These are phyloP conservation scores for Lactarius pseudohatsudake DNA, from an alignment of 768 basidiomycete genomes.

Conservation along the genomic window DNA sequence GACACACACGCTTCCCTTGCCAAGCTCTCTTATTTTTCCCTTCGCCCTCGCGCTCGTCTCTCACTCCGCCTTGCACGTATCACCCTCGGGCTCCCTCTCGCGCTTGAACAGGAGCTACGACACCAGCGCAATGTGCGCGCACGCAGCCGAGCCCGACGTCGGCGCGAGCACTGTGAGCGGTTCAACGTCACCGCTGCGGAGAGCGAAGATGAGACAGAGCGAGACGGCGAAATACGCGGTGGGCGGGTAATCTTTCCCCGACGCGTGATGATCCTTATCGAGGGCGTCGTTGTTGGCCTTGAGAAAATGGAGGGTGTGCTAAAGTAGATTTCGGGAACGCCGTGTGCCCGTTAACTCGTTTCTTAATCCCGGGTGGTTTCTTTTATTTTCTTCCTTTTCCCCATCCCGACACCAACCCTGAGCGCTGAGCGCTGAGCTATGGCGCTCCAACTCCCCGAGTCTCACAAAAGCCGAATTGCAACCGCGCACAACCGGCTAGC, in stretches of 20 bases:
- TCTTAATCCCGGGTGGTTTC: background rate
- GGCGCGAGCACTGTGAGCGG: slow-evolving; percentile 25
- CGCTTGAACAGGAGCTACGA: slow-evolving; percentile 65
- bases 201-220: slow-evolving; percentile 31
- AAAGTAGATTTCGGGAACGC: slow-evolving; percentile 12
- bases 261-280: slow-evolving; percentile 57
- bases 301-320: slow-evolving; percentile 63
- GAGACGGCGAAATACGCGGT: slow-evolving; percentile 29
- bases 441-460: background rate
- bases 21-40: slow-evolving; percentile 72
- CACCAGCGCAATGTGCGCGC: slow-evolving; percentile 40
- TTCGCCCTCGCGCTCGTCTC: slow-evolving; percentile 71
- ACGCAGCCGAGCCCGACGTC: slow-evolving; percentile 29
- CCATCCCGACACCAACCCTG: background rate
- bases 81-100: slow-evolving; percentile 70
- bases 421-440: background rate
- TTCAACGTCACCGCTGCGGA: slow-evolving; percentile 22
- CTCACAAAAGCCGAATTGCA: background rate
- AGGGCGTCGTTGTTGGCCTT: slow-evolving; percentile 59
- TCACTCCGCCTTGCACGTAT: slow-evolving; percentile 77
- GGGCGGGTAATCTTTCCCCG: slow-evolving; percentile 49
- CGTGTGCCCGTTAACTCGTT: background rate
- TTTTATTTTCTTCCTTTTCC: background rate
- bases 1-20: slow-evolving; percentile 79
- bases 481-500: background rate